phyloP scores from a whole-genome alignment of 2,329 filamentous ascomycete genomes.

The Calonectria hongkongensis region DNA sequence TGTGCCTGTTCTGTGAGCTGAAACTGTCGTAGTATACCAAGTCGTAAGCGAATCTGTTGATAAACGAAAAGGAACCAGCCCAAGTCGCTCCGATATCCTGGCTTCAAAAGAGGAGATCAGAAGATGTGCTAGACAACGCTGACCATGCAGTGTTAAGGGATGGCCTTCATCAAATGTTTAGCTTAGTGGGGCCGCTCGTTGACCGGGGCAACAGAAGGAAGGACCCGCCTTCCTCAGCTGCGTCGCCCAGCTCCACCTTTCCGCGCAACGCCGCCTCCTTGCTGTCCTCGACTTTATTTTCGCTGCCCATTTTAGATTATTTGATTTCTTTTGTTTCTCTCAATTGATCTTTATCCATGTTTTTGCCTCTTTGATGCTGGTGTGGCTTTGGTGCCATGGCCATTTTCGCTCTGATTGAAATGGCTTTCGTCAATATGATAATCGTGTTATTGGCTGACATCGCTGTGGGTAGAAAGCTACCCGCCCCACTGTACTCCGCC shows the following conservation, averaged over 20 bases:
- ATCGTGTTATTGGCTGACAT: too few relatives aligned
- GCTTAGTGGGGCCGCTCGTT: conserved; percentile 43
- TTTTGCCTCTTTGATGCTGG: neutral
- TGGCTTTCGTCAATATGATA: too few relatives aligned
- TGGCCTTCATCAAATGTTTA: conserved; percentile 50
- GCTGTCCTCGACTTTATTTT: neutral
- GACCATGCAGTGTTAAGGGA: conserved; percentile 44
- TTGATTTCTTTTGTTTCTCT: neutral
- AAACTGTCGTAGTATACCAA: conserved; percentile 28
- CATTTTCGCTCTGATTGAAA: too few relatives aligned
- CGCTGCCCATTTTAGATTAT: neutral
- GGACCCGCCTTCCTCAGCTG: neutral
- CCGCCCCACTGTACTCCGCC: too few relatives aligned
- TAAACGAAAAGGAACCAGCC: conserved; percentile 48
- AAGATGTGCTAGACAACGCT: conserved; percentile 37
- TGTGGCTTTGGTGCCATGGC: too few relatives aligned
- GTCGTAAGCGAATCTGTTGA: conserved; percentile 19
- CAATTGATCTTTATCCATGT: neutral
- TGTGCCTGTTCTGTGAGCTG: conserved; percentile 50
- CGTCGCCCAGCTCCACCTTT: neutral
- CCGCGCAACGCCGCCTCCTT: neutral
- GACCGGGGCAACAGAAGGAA: conserved; percentile 44
- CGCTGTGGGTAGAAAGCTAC: too few relatives aligned
- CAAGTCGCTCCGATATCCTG: conserved; percentile 45
- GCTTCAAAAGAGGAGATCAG: conserved; percentile 45